A percentile compares a stretch with the other conserved stretches of the same genome.
Evolutionary conservation across 75 land plant species (phyloP).

Genomic region (Larix kaempferi): DNA sequence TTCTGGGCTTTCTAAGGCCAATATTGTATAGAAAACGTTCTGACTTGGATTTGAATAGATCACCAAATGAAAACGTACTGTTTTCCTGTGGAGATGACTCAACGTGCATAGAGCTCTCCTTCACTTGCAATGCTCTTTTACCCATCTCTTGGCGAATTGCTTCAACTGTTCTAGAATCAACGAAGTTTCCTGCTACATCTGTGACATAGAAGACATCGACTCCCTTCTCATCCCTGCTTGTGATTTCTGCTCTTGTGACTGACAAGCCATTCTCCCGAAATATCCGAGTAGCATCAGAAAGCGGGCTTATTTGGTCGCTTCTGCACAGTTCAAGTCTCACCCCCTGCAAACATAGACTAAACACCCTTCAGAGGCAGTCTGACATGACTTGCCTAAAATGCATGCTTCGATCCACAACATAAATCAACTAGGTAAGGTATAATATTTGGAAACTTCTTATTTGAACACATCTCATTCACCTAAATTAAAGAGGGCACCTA

Average conservation of each 20-base stretch:
- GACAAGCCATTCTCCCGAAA: conserved; percentile 91
- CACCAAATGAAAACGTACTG: conserved; percentile 4
- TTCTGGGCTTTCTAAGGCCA: conserved; percentile 7
- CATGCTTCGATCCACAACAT: too few species aligned
- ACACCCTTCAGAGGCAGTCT: too few species aligned
- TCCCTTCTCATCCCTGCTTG: conserved; percentile 42
- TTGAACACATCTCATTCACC: too few species aligned
- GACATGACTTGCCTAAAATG: too few species aligned
- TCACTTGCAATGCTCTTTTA: conserved; percentile 23
- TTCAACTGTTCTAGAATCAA: conserved; percentile 38
- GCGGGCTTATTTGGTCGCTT: conserved; percentile 70
- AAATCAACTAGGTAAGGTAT: too few species aligned
- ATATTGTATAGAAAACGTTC: conserved; percentile 28
- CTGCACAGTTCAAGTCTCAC: conserved; percentile 75
- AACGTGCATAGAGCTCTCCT: conserved; percentile 18
- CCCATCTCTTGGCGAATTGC: conserved; percentile 23
- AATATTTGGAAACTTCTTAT: too few species aligned
- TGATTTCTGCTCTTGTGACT: conserved; percentile 74
- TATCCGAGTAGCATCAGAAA: conserved; percentile 83
- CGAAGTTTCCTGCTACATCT: conserved; percentile 35
- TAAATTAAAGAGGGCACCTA: too few species aligned
- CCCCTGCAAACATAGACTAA: conserved; percentile 48
- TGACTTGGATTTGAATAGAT: conserved; percentile 12
- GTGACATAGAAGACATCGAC: conserved; percentile 42
- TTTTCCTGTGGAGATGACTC: conserved; percentile 4